These are phyloP conservation scores for Diaporthe eres DNA, from an alignment of 2,329 filamentous ascomycete species.

Conservation along the genomic window DNA sequence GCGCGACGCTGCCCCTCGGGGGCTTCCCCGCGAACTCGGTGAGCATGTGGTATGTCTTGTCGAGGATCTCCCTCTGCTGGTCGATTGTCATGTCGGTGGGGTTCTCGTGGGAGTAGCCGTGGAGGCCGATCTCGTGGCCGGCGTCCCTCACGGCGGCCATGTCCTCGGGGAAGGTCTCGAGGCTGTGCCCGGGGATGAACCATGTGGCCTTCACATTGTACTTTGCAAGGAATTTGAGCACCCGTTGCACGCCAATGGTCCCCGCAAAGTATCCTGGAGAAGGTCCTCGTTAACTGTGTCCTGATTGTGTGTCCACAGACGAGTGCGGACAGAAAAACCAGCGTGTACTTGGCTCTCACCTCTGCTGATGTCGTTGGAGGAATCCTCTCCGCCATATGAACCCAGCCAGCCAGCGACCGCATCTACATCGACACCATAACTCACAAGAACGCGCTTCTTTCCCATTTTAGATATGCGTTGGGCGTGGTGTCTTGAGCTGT, in stretches of 20 bases:
- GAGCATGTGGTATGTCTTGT: slow-evolving; percentile 79
- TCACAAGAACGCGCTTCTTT: slow-evolving; percentile 53
- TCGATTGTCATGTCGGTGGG: slow-evolving; percentile 73
- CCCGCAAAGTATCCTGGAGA: slow-evolving; percentile 77
- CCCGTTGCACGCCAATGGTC: slow-evolving; percentile 73
- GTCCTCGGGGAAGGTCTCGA: slow-evolving; percentile 53
- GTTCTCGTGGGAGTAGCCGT: slow-evolving; percentile 53
- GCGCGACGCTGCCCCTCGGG: slow-evolving; percentile 79
- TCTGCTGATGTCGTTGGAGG: slow-evolving; percentile 50
- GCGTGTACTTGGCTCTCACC: slow-evolving; percentile 40
- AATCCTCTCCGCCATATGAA: slow-evolving; percentile 52
- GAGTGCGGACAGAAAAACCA: no score
- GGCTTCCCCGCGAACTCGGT: slow-evolving; percentile 80
- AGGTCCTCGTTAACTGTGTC: no score
- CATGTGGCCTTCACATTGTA: slow-evolving; percentile 77
- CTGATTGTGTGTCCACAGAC: no score
- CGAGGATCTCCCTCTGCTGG: slow-evolving; percentile 81
- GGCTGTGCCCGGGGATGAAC: slow-evolving; percentile 62
- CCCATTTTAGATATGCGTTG: slow-evolving; percentile 46
- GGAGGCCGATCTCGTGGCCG: slow-evolving; percentile 64
- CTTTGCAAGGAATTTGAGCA: slow-evolving; percentile 80
- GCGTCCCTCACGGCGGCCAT: slow-evolving; percentile 59
- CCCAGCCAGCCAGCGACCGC: slow-evolving; percentile 52
- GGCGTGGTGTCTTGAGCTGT: background rate
- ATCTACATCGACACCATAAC: slow-evolving; percentile 51